These are phyloP conservation scores for Lagenidium sp. DNA, from an alignment of 352 stramenopile species.

Conservation along the genomic window DNA sequence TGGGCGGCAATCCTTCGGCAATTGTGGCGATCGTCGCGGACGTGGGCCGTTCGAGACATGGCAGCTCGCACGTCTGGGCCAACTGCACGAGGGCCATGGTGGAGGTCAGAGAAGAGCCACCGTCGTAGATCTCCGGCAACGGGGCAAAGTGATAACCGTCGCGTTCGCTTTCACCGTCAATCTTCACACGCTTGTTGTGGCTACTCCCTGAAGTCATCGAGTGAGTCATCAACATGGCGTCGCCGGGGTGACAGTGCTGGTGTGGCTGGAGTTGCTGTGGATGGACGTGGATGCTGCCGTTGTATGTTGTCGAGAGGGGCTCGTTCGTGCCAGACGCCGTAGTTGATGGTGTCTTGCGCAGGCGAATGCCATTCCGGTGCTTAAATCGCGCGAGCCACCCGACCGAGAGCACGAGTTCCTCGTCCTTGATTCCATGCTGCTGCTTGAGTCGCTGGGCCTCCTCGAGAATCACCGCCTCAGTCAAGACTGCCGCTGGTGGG, in stretches of 20 bases:
- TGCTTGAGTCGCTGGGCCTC: conserved; percentile 65
- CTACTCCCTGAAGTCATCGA: not conserved
- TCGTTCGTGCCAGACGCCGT: not conserved
- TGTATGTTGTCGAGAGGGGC: not conserved
- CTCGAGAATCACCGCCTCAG: conserved; percentile 64
- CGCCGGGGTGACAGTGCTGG: not conserved
- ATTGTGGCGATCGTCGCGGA: not conserved
- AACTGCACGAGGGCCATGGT: too few species aligned
- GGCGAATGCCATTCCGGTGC: conserved; percentile 54
- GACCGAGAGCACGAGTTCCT: conserved; percentile 62
- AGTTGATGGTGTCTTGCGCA: conserved; percentile 27
- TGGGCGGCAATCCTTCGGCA: conserved; percentile 6
- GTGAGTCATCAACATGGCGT: not conserved
- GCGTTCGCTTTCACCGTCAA: not conserved
- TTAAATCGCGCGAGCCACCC: conserved; percentile 69
- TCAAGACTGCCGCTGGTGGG: conserved; percentile 15
- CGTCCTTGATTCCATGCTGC: conserved; percentile 47
- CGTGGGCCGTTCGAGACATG: too few species aligned
- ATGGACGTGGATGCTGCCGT: too few species aligned
- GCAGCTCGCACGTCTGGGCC: too few species aligned
- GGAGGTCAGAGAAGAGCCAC: too few species aligned
- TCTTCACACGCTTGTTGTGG: not conserved
- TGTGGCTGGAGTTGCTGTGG: too few species aligned
- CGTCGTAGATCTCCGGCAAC: not conserved
- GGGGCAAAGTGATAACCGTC: not conserved